phyloP scores from a whole-genome alignment of 2,329 filamentous ascomycete genomes.

The Sarocladiaceae sp. region DNA sequence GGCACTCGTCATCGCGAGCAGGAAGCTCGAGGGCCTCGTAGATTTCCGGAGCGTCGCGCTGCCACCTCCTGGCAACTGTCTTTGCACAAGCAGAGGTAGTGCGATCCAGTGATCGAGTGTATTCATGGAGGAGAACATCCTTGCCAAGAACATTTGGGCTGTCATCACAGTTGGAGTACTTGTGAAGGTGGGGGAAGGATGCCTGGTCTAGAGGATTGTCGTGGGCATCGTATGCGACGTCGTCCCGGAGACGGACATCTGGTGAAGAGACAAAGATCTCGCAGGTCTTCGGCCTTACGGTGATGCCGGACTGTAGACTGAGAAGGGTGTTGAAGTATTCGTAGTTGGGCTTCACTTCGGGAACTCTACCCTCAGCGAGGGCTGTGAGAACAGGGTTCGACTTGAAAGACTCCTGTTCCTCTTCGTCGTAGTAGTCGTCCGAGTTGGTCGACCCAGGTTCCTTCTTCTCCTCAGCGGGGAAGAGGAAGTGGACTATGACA shows the following conservation, averaged over 20 bases:
- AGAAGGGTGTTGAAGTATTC: constrained; percentile 55
- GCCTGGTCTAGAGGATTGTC: constrained; percentile 35
- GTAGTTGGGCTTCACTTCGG: constrained; percentile 54
- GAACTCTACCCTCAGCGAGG: constrained; percentile 49
- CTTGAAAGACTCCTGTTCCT: constrained; percentile 51
- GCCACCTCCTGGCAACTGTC: constrained; percentile 49
- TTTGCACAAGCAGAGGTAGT: constrained; percentile 50
- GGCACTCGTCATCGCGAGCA: constrained; percentile 43
- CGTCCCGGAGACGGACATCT: constrained; percentile 43
- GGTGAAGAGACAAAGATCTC: constrained; percentile 53
- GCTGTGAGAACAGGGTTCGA: constrained; percentile 58
- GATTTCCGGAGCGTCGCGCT: constrained; percentile 51
- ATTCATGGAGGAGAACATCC: constrained; percentile 52
- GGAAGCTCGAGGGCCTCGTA: constrained; percentile 44
- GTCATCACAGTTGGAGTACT: constrained; percentile 47
- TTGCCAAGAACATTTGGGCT: constrained; percentile 43
- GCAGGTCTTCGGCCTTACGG: constrained; percentile 50
- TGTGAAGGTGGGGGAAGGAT: constrained; percentile 51
- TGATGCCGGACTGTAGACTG: constrained; percentile 45
- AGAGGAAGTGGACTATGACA: constrained; percentile 51
- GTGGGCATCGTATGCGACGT: constrained; percentile 37
- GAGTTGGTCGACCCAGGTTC: constrained; percentile 56
- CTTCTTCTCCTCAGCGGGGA: constrained; percentile 49
- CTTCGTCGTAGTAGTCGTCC: constrained; percentile 40
- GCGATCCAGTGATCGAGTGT: constrained; percentile 48